Conservation (phyloP, 2,329 filamentous ascomycete species). For the Penicillium sp. region DNA sequence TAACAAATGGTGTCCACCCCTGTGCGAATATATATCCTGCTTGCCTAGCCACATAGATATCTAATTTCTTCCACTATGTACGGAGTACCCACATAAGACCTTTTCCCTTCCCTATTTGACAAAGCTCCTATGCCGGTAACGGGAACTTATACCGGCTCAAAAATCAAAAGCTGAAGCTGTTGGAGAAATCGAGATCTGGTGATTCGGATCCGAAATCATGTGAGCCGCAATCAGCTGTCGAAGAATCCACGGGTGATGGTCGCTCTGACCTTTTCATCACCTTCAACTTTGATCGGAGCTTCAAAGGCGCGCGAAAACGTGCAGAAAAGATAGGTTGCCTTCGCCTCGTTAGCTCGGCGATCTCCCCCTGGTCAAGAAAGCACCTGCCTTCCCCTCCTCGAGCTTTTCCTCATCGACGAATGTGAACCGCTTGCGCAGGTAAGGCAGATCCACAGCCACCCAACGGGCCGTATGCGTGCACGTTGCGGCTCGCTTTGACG, state of each 20-base stretch:
- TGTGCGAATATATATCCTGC: background rate
- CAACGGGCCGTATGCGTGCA: constrained; percentile 22
- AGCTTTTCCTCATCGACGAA: constrained; percentile 6
- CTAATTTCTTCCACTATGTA: too few species aligned
- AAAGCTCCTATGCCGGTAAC: too few species aligned
- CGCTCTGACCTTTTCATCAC: background rate
- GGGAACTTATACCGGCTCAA: too few species aligned
- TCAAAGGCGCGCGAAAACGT: background rate
- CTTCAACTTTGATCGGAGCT: constrained; percentile 3
- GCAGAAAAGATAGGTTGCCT: background rate
- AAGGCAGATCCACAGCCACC: constrained; percentile 18
- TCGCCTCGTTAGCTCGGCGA: background rate
- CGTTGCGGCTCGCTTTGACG: constrained; percentile 20
- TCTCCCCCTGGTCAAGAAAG: background rate
- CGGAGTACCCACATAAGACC: too few species aligned
- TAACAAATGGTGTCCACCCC: background rate
- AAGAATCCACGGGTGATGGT: background rate
- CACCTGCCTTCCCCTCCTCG: background rate
- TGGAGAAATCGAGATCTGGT: too few species aligned
- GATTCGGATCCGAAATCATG: background rate
- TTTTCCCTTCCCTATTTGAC: too few species aligned
- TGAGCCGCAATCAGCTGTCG: constrained; percentile 7
- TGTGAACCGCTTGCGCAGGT: constrained; percentile 15
- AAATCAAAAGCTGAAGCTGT: too few species aligned
- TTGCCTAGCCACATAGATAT: background rate